phyloP scores from a whole-genome alignment of 2,329 filamentous ascomycete genomes.

The Colletotrichum theobromicola region DNA sequence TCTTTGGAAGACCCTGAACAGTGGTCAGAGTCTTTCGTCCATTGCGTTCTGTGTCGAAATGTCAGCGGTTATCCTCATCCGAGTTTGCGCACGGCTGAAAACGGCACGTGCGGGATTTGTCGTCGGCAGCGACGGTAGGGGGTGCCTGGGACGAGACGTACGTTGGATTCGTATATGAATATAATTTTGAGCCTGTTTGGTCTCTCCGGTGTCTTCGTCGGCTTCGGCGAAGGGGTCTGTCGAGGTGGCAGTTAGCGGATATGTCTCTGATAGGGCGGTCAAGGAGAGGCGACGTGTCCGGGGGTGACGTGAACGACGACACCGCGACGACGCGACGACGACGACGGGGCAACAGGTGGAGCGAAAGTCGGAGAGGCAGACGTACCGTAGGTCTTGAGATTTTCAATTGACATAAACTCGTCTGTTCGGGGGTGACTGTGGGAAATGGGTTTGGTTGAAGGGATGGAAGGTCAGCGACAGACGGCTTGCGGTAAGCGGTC shows the following conservation, averaged over 20 bases:
- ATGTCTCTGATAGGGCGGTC: constrained; percentile 7
- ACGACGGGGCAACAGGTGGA: too few species aligned
- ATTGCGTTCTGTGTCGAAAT: constrained; percentile 83
- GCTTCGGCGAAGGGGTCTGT: constrained; percentile 99
- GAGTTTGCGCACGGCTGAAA: background rate
- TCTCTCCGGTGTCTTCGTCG: constrained; percentile 98
- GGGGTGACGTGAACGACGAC: background rate
- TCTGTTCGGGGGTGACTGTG: constrained; percentile 65
- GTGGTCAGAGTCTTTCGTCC: constrained; percentile 99
- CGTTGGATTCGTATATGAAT: constrained; percentile 99
- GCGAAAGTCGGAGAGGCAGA: constrained; percentile 23
- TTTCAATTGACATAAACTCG: constrained; percentile 99
- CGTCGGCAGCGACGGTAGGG: background rate
- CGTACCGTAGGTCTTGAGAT: constrained; percentile 94
- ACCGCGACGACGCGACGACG: background rate
- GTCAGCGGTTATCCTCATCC: constrained; percentile 41
- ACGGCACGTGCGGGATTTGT: constrained; percentile 16
- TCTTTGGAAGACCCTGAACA: constrained; percentile 97
- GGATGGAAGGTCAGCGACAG: constrained; percentile 53
- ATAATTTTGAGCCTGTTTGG: constrained; percentile 95
- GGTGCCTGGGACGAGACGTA: constrained; percentile 55
- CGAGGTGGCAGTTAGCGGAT: constrained; percentile 28
- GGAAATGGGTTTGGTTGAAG: constrained; percentile 56
- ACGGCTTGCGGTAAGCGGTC: constrained; percentile 49
- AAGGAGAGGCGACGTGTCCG: background rate